Conservation (phyloP, 2,329 filamentous ascomycete species). For the Rutstroemia sp. region DNA sequence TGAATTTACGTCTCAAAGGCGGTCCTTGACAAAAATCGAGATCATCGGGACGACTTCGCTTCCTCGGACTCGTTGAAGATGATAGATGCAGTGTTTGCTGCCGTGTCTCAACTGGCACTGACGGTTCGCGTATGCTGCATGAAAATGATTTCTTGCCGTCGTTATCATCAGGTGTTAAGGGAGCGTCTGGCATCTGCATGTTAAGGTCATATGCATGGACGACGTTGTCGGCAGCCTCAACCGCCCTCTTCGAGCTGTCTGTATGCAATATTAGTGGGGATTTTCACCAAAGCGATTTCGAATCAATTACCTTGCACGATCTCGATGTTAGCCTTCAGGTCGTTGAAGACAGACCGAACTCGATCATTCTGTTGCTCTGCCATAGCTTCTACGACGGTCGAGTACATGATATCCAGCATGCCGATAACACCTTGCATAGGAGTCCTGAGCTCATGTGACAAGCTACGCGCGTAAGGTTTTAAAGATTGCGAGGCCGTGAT, state of each 20-base stretch:
- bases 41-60: conserved; percentile 19
- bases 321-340: conserved; percentile 62
- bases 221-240: conserved; percentile 69
- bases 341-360: conserved; percentile 49
- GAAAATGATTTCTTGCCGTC: conserved; percentile 9
- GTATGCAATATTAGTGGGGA: conserved; percentile 10
- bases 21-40: conserved; percentile 17
- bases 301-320: conserved; percentile 52
- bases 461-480: conserved; percentile 63
- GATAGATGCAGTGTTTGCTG: background rate
- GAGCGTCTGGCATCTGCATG: conserved; percentile 64
- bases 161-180: conserved; percentile 26
- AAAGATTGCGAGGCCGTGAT: conserved; percentile 55
- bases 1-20: conserved; percentile 24
- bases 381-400: conserved; percentile 60
- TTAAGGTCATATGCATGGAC: conserved; percentile 70
- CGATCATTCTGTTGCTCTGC: conserved; percentile 43
- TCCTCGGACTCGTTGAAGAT: conserved; percentile 4
- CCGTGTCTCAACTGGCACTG: background rate
- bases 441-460: conserved; percentile 65
- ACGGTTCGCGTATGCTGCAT: background rate
- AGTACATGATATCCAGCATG: conserved; percentile 71
- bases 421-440: conserved; percentile 72
- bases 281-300: background rate
- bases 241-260: conserved; percentile 64